Conservation (phyloP, 192 early-diverging fungal genomes). For the Coemansia interrupta region DNA sequence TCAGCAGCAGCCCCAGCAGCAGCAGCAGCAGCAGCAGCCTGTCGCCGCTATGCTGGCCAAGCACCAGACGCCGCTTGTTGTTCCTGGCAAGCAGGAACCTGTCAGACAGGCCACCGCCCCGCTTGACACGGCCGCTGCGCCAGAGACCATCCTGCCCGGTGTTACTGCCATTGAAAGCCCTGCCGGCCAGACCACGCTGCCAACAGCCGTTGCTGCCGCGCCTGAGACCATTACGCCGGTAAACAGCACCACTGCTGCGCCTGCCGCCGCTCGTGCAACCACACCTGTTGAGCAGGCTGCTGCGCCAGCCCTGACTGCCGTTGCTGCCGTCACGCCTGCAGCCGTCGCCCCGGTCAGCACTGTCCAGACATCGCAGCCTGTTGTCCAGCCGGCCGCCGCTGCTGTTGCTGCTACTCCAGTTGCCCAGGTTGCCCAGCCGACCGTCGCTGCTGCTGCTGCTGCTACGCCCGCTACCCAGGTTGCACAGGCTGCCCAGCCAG, state of each 20-base stretch:
- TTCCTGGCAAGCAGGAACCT: conserved; percentile 29
- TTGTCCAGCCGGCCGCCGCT: background rate
- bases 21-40: background rate
- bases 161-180: background rate
- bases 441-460: conserved; percentile 24
- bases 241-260: background rate
- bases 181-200: background rate
- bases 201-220: background rate
- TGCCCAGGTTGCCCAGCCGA: conserved; percentile 5
- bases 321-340: background rate
- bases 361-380: background rate
- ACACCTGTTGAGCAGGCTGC: background rate
- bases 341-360: background rate
- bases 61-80: background rate
- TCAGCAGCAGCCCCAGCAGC: background rate
- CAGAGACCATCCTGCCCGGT: background rate
- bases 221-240: conserved; percentile 2
- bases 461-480: conserved; percentile 1
- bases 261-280: background rate
- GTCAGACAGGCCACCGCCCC: conserved; percentile 14
- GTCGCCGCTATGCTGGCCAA: conserved; percentile 3
- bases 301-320: background rate
- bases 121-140: background rate
- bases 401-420: background rate
- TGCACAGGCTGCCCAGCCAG: conserved; percentile 3